Conservation (phyloP, 2,329 filamentous ascomycete species). For the Saccharata proteae region DNA sequence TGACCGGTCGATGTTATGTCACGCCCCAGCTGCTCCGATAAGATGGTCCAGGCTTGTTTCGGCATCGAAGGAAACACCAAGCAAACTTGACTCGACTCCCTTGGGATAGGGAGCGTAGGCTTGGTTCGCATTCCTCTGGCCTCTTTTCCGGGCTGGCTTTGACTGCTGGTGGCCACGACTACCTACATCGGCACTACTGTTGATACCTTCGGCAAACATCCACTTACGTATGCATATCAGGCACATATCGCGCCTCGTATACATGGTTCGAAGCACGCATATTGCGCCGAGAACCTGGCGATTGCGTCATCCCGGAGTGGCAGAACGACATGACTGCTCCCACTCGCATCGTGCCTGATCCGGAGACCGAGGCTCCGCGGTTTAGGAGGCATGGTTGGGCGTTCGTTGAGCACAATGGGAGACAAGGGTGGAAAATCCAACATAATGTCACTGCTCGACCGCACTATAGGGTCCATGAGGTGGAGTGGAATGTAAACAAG, state of each 20-base stretch:
- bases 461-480: constrained; percentile 1
- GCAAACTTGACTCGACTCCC: too few relatives aligned
- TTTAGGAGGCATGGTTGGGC: constrained; percentile 3
- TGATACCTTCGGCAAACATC: neutral
- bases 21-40: too few relatives aligned
- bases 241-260: constrained; percentile 17
- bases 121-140: neutral
- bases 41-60: too few relatives aligned
- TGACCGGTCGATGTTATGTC: too few relatives aligned
- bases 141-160: neutral
- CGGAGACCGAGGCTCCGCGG: neutral
- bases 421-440: constrained; percentile 19
- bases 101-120: neutral
- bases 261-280: constrained; percentile 22
- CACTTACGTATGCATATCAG: constrained; percentile 1
- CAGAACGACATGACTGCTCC: constrained; percentile 8
- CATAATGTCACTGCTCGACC: constrained; percentile 16
- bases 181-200: neutral
- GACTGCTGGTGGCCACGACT: too few relatives aligned
- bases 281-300: constrained; percentile 11
- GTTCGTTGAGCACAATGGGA: constrained; percentile 5
- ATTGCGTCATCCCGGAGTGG: constrained; percentile 3
- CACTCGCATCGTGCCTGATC: constrained; percentile 10
- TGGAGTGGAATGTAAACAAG: constrained; percentile 5
- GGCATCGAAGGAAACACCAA: too few relatives aligned